Evolutionary conservation across 2,329 filamentous ascomycete genomes (phyloP).

Genomic region (Cryphonectria japonica): DNA sequence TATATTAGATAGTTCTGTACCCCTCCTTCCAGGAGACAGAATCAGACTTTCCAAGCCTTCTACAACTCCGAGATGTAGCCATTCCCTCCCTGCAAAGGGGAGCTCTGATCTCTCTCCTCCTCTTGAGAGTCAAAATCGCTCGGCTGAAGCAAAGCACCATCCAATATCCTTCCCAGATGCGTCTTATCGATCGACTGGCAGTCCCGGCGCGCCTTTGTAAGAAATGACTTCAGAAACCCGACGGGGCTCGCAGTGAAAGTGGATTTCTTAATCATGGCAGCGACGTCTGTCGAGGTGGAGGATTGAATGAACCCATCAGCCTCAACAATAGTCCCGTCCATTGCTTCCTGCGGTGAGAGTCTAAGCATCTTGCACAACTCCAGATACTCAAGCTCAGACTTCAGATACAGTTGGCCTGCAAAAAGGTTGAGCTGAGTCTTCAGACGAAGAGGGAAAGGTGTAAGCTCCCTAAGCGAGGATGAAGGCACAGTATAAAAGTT

Average conservation of each 20-base stretch:
- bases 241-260: conserved; percentile 41
- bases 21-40: no score
- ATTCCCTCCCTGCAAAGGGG: background rate
- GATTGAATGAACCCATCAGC: conserved; percentile 43
- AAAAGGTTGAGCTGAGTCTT: conserved; percentile 65
- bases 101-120: background rate
- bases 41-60: no score
- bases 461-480: conserved; percentile 26
- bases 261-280: conserved; percentile 29
- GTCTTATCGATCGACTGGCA: conserved; percentile 46
- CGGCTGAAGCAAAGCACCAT: conserved; percentile 34
- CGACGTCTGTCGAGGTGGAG: background rate
- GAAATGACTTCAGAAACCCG: conserved; percentile 42
- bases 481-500: conserved; percentile 46
- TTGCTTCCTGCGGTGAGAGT: conserved; percentile 40
- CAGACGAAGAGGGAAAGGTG: conserved; percentile 35
- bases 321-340: conserved; percentile 30
- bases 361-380: conserved; percentile 56
- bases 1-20: no score
- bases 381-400: conserved; percentile 56
- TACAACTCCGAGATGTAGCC: no score
- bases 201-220: conserved; percentile 43
- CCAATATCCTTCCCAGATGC: conserved; percentile 45
- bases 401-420: conserved; percentile 68
- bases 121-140: conserved; percentile 28